phyloP scores from a whole-genome alignment of 345 rosid species.

The Eucalyptus rudis region DNA sequence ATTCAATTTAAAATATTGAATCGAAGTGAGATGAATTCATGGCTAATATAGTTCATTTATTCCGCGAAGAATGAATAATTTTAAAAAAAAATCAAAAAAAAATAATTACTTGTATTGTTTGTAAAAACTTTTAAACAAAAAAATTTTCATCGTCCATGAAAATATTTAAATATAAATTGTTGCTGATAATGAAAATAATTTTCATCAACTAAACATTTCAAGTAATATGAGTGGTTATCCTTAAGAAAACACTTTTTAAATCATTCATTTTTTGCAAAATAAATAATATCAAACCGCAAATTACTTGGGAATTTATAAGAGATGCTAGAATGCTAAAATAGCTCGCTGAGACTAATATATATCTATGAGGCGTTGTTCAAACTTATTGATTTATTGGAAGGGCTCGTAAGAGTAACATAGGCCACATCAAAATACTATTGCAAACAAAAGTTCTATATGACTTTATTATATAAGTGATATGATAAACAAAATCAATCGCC shows the following conservation, averaged over 20 bases:
- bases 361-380: background rate
- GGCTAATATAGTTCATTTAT: background rate
- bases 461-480: background rate
- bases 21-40: too few species aligned
- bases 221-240: accelerated
- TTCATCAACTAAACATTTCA: background rate
- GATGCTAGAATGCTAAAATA: background rate
- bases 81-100: background rate
- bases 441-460: background rate
- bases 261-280: background rate
- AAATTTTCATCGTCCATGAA: background rate
- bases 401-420: background rate
- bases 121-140: background rate
- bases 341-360: background rate
- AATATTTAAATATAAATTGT: too few species aligned
- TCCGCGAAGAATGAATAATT: background rate
- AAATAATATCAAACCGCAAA: background rate
- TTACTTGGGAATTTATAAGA: background rate
- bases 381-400: background rate
- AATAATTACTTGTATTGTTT: background rate
- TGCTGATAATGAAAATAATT: background rate
- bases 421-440: background rate
- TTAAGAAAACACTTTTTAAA: background rate
- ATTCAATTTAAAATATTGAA: background rate
- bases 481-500: background rate